Evolutionary conservation across 352 stramenopile genomes (phyloP).

Genomic region (Pythium oligandrum): DNA sequence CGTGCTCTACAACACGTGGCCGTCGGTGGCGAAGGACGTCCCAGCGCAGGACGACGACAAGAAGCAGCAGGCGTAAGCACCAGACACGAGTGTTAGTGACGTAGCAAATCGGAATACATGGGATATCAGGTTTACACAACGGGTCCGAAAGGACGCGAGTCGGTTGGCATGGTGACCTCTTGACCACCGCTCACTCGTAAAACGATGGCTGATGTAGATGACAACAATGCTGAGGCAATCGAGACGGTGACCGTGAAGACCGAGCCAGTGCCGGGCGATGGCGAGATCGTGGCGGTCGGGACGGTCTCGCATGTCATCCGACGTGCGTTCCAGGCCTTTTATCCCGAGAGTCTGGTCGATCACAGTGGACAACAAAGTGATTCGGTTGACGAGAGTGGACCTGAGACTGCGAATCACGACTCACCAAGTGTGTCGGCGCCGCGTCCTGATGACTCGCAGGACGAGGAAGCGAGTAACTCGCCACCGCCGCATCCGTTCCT

Average conservation of each 20-base stretch:
- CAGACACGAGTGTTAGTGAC: conserved; percentile 12
- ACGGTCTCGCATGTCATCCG: conserved; percentile 69
- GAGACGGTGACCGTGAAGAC: too few relatives aligned
- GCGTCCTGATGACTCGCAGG: neutral
- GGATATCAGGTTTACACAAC: too few relatives aligned
- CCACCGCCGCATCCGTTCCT: conserved; percentile 24
- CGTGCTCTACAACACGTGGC: conserved; percentile 85
- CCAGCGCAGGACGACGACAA: conserved; percentile 15
- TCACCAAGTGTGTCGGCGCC: neutral
- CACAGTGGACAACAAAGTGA: neutral
- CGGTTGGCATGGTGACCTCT: too few relatives aligned
- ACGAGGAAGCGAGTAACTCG: neutral
- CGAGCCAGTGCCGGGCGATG: too few relatives aligned
- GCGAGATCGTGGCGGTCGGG: conserved; percentile 61
- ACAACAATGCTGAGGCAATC: too few relatives aligned
- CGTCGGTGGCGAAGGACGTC: conserved; percentile 26
- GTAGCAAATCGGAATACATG: neutral
- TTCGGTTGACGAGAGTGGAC: neutral
- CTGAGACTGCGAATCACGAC: neutral
- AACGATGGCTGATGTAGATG: conserved; percentile 3
- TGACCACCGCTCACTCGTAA: neutral
- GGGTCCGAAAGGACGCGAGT: too few relatives aligned
- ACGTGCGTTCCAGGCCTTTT: conserved; percentile 67
- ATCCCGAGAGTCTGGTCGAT: conserved; percentile 6
- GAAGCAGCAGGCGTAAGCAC: conserved; percentile 11